A percentile compares a stretch with the other conserved stretches of the same genome.
These are phyloP conservation scores for Pneumocystis sp. DNA, from an alignment of 1,139 yeast genomes.

Conservation along the genomic window DNA sequence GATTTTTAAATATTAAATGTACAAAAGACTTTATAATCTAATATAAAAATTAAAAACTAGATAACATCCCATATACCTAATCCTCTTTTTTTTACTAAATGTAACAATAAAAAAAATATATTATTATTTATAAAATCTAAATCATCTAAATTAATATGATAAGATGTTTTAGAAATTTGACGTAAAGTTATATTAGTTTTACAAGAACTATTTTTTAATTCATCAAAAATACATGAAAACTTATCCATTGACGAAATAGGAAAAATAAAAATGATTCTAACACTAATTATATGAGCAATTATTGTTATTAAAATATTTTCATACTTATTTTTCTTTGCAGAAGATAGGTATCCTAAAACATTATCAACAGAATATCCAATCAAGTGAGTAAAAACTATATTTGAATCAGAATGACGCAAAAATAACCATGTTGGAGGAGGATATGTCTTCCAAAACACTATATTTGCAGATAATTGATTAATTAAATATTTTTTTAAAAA, in stretches of 20 bases:
- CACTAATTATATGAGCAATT: neutral
- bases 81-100: neutral
- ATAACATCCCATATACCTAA: neutral
- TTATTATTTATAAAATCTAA: neutral
- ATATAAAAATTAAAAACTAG: neutral
- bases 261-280: neutral
- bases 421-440: constrained; percentile 78
- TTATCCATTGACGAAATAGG: neutral
- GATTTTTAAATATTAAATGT: neutral
- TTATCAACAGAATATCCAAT: neutral
- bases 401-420: constrained; percentile 28
- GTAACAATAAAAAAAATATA: neutral
- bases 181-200: neutral
- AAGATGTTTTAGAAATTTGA: neutral
- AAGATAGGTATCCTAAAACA: neutral
- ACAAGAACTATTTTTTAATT: neutral
- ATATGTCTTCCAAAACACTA: constrained; percentile 88
- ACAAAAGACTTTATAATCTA: neutral
- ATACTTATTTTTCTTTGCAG: neutral
- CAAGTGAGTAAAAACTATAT: neutral
- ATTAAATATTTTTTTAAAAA: constrained; percentile 14
- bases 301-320: neutral
- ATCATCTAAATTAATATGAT: constrained; percentile 1
- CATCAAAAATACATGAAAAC: neutral
- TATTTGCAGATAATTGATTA: constrained; percentile 23